Conservation (phyloP, 108 stramenopile genomes). For the Ochromonas danica region DNA sequence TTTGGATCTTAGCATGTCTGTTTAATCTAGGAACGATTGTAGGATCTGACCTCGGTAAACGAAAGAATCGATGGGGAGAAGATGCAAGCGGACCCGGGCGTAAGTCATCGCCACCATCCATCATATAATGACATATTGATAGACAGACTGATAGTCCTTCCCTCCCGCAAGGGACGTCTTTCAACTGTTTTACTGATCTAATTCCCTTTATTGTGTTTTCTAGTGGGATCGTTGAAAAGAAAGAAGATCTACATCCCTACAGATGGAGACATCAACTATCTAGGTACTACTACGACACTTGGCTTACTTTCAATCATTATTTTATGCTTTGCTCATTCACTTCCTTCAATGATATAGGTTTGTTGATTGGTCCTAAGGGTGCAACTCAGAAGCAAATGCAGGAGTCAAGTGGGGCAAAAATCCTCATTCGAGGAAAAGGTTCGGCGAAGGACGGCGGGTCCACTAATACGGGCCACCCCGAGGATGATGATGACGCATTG, state of each 20-base stretch:
- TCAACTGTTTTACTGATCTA: slow-evolving; percentile 43
- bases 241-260: slow-evolving; percentile 50
- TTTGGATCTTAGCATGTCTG: neutral
- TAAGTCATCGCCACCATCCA: slow-evolving; percentile 39
- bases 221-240: slow-evolving; percentile 43
- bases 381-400: slow-evolving; percentile 54
- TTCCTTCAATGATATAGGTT: slow-evolving; percentile 43
- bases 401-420: slow-evolving; percentile 55
- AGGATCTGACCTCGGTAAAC: slow-evolving; percentile 45
- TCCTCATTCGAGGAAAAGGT: slow-evolving; percentile 53
- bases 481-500: slow-evolving; percentile 53
- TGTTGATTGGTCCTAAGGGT: slow-evolving; percentile 53
- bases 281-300: neutral
- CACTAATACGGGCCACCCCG: neutral
- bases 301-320: neutral
- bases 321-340: neutral
- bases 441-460: slow-evolving; percentile 28
- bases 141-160: too few relatives aligned
- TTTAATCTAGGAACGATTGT: neutral
- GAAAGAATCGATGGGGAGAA: slow-evolving; percentile 53
- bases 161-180: too few relatives aligned
- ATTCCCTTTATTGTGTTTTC: slow-evolving; percentile 4
- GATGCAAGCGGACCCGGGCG: slow-evolving; percentile 29
- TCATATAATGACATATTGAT: too few relatives aligned
- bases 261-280: slow-evolving; percentile 44